Conservation (phyloP, 2,329 filamentous ascomycete species). For the Fusarium burgessii region DNA sequence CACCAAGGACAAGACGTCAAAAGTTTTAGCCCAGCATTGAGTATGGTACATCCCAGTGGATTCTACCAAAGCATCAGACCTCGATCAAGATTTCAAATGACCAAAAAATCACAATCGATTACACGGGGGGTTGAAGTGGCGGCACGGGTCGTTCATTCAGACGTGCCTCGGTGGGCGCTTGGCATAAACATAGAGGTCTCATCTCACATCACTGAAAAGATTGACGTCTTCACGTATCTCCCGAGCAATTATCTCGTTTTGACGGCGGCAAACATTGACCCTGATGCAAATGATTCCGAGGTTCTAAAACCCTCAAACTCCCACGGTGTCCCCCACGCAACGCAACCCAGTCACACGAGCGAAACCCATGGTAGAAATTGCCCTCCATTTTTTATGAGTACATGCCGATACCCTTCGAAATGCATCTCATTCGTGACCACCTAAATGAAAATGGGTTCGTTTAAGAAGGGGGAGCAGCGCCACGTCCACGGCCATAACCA, state of each 20-base stretch:
- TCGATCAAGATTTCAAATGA: neutral
- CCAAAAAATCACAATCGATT: slow-evolving; percentile 15
- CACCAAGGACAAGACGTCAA: neutral
- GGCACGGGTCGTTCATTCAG: slow-evolving; percentile 25
- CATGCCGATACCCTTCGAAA: slow-evolving; percentile 60
- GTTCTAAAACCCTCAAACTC: slow-evolving; percentile 61
- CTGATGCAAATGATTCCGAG: slow-evolving; percentile 64
- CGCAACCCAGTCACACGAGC: slow-evolving; percentile 55
- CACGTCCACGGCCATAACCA: slow-evolving; percentile 90
- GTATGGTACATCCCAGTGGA: neutral
- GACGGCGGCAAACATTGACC: slow-evolving; percentile 56
- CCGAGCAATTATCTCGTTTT: slow-evolving; percentile 51
- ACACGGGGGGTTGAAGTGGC: neutral
- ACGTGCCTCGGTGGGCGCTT: slow-evolving; percentile 23
- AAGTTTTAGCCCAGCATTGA: neutral
- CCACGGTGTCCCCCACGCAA: slow-evolving; percentile 55
- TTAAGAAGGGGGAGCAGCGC: slow-evolving; percentile 77
- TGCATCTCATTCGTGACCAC: slow-evolving; percentile 59
- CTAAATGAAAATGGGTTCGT: slow-evolving; percentile 55
- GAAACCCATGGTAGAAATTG: slow-evolving; percentile 55
- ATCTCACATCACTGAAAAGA: slow-evolving; percentile 43
- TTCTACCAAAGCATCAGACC: neutral
- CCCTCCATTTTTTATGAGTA: slow-evolving; percentile 61
- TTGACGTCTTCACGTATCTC: slow-evolving; percentile 47
- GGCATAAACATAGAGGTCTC: slow-evolving; percentile 29